phyloP scores from a whole-genome alignment of 495 filamentous ascomycete genomes.

The Lasiosphaeria miniovina region DNA sequence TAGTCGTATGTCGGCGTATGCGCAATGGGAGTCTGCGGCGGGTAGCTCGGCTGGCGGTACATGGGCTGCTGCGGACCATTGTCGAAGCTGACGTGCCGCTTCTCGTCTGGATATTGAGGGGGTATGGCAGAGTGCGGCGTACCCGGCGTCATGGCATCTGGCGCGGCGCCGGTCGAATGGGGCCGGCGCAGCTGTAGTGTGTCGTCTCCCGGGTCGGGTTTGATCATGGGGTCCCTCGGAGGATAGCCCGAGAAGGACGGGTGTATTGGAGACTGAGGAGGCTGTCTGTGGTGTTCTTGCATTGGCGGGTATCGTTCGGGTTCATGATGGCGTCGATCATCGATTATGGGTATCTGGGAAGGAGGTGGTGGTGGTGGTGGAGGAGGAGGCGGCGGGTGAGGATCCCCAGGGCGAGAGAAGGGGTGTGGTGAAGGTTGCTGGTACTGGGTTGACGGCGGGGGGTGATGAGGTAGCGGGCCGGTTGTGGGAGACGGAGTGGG shows the following conservation, averaged over 20 bases:
- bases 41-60: constrained; percentile 44
- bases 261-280: constrained; percentile 46
- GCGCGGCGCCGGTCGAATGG: constrained; percentile 41
- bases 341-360: constrained; percentile 25
- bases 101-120: constrained; percentile 39
- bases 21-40: constrained; percentile 43
- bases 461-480: constrained; percentile 39
- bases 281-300: constrained; percentile 45
- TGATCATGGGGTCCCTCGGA: constrained; percentile 46
- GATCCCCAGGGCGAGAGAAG: constrained; percentile 36
- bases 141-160: constrained; percentile 37
- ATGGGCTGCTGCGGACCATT: constrained; percentile 39
- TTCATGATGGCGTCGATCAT: constrained; percentile 52
- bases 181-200: constrained; percentile 44
- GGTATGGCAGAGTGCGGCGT: constrained; percentile 31
- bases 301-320: constrained; percentile 47
- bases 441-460: constrained; percentile 41
- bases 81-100: constrained; percentile 48
- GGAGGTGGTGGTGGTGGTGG: constrained; percentile 9
- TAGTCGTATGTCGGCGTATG: constrained; percentile 45
- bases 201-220: constrained; percentile 47
- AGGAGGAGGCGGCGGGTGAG: constrained; percentile 23
- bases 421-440: constrained; percentile 34
- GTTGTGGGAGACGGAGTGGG: constrained; percentile 40
- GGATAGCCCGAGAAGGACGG: constrained; percentile 39